Base-by-base conservation (phyloP, 495 filamentous ascomycete species). In the Aspergillus biplanus region DNA sequence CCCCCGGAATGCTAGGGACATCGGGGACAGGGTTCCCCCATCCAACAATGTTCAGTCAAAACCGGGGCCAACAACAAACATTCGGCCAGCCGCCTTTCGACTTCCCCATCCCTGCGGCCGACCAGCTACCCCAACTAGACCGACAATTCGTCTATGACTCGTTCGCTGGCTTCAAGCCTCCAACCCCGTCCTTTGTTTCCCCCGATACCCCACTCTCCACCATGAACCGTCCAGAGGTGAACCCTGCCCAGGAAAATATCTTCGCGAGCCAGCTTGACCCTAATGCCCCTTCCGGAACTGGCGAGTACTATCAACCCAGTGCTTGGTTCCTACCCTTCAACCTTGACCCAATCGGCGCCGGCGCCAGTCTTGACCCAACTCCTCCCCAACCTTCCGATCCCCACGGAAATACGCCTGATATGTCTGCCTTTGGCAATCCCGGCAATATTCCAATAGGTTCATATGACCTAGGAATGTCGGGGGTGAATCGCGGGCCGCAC, bases 241-340 rank as follows among this genome's bases (percentile, higher is more conserved):
- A 56, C 54, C 58, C 52, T 13, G 37, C 33, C 16, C 56, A 73
- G 39, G 63, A 71, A 13, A 56, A 71, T 18, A 67, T 80, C 7
- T 80, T 75, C 61, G 69, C 73, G 1, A 71, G 72, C 27, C 75
- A 80, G 16, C 64, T 78, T 0, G 77, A 80, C 37, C 75, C 77
- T 33, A 69, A 73, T 46, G 75, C 77, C 0, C 78, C 78, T 0
- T 73, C 78, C 3, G 78, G 77, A 9, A 71, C 72, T 1, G 77
- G 74, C 49, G 78, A 81, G 52, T 79, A 71, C 67, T 77, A 78
- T 65, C 80, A 83, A 47, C 77, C 89, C 2, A 92, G 88, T 58
- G 92, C 93, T 27, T 97, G 93, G 93, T 97, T 97, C 75, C 87
- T 96, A 79, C 93, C 93, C 3, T 97, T 97, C 78, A 97, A 97